Evolutionary conservation across 257 asterid genomes (phyloP).

Genomic region (Lavandula angustifolia): DNA sequence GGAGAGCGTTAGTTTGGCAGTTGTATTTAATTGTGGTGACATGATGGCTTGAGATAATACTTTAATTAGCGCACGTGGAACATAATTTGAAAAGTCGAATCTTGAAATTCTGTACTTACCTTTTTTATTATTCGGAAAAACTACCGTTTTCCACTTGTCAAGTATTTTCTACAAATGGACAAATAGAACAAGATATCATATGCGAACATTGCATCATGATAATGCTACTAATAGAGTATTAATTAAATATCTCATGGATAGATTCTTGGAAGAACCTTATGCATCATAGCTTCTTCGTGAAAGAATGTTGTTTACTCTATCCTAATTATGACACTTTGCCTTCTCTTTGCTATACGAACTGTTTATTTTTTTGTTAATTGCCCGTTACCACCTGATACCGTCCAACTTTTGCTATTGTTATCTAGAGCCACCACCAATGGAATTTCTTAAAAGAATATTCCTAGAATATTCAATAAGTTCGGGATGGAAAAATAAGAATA

Average conservation of each 20-base stretch:
- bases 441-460: background rate
- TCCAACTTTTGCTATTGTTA: background rate
- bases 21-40: background rate
- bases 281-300: background rate
- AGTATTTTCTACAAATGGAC: background rate
- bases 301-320: background rate
- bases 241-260: background rate
- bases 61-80: no score
- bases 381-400: background rate
- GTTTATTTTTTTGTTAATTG: background rate
- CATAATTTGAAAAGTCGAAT: no score
- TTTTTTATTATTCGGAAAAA: background rate
- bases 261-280: background rate
- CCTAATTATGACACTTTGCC: background rate
- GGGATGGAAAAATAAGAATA: background rate
- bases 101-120: no score
- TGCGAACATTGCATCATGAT: background rate
- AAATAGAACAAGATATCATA: constrained; percentile 7
- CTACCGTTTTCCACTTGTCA: background rate
- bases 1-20: constrained; percentile 5
- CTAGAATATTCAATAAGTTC: background rate
- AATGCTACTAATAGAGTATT: background rate
- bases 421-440: background rate
- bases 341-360: background rate
- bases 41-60: constrained; percentile 8